Evolutionary conservation across 495 filamentous ascomycete species (phyloP), one percentile per base, ranked within the genome.

Genomic region (Penicillium malachiteum): DNA sequence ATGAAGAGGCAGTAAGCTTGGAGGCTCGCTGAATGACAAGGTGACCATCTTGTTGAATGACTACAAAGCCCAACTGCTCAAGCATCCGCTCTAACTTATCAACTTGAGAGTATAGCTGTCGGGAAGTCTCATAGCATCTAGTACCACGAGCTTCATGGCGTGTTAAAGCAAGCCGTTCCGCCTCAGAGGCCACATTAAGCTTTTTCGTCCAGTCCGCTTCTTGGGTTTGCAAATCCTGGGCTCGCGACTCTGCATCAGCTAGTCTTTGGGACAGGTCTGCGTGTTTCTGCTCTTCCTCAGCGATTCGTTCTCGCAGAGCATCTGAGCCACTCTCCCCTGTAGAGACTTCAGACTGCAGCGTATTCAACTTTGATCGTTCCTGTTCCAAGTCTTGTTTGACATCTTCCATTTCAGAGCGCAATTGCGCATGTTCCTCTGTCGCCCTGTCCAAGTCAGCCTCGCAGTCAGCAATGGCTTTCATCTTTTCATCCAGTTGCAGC

Each of bases 251-350:
- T 8, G 81, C 77, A 13, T 86, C 82, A 31, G 83, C 82, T 10
- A 95, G 72, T 64, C 88, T 81, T 55, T 83, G 78, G n/a, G 81
- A 72, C 18, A 92, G 62, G 10, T 70, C 75, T 11, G 79, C 76
- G 17, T 87, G 76, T 63, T 81, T 85, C 18, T 69, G 72, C 60
- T 93, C 88, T 64, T 88, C 84, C 48, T 90, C 85, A 13, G 82
- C 82, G 44, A 94, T 71, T 34, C 83, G 80, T 65, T 86, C 84
- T 39, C 84, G 84, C 48, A 96, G 71, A 13, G 82, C 86, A 67
- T 92, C 88, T 7, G 88, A 89, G 18, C 88, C 89, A 7, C 84
- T 91, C 64, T 92, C 89, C 33, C 89, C 91, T 39, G 88, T 86
- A 5, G 86, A 80, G 64, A 94, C 83, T 67, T 84, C 85, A 12